phyloP scores from a whole-genome alignment of 371 early-diverging fungal genomes.

The Mucor mucedo region DNA sequence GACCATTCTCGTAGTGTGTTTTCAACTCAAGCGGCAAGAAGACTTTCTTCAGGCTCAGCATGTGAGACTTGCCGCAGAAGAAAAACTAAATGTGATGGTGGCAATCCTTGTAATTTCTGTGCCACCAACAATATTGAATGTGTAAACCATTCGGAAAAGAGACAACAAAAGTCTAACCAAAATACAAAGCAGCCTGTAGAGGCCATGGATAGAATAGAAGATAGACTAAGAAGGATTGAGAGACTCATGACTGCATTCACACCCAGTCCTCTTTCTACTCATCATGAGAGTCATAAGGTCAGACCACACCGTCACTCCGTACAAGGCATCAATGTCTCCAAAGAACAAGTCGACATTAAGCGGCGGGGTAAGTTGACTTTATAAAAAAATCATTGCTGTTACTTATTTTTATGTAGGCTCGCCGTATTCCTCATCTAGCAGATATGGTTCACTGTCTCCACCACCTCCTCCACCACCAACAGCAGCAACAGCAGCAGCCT shows the following conservation, averaged over 20 bases:
- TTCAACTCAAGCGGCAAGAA: slow-evolving; percentile 30
- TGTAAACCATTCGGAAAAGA: slow-evolving; percentile 52
- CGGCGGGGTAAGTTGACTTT: slow-evolving; percentile 18
- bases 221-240: slow-evolving; percentile 54
- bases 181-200: slow-evolving; percentile 11
- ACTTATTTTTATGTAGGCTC: slow-evolving; percentile 6
- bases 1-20: slow-evolving; percentile 38
- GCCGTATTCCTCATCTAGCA: slow-evolving; percentile 19
- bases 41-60: slow-evolving; percentile 44
- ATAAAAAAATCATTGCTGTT: neutral
- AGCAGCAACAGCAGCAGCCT: neutral
- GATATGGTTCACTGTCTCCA: slow-evolving; percentile 34
- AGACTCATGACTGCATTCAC: slow-evolving; percentile 55
- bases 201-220: slow-evolving; percentile 56
- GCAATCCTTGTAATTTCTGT: slow-evolving; percentile 42
- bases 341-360: slow-evolving; percentile 45
- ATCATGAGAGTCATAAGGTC: slow-evolving; percentile 19
- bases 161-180: slow-evolving; percentile 25
- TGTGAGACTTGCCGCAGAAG: slow-evolving; percentile 46
- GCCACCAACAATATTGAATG: slow-evolving; percentile 46
- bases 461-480: neutral
- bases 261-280: slow-evolving; percentile 36
- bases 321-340: slow-evolving; percentile 50
- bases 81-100: slow-evolving; percentile 47
- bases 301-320: slow-evolving; percentile 54